Base-by-base conservation (phyloP, 176 grass and related monocot species). In the Elymus sibiricus region DNA sequence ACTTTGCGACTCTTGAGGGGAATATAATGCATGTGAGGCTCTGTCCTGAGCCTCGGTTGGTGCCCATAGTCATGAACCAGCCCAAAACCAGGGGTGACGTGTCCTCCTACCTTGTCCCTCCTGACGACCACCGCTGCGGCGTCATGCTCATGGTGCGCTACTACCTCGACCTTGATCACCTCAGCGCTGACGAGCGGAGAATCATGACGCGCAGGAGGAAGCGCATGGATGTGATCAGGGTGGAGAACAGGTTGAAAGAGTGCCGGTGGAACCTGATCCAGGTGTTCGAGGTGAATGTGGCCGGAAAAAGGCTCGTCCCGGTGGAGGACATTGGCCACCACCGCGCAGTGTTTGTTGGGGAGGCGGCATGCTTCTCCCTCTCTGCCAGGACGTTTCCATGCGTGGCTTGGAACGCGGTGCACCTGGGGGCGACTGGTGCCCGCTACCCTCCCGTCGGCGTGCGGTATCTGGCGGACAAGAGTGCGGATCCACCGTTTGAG, bases 1-100 rank as follows among this genome's bases (percentile, higher is more conserved):
- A 71, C 69, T 71, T 71, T 71, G 69, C 37, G 11, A 71, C 69
- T n/a, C 37, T 71, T 12, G 69, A 71, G 37, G 69, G 69, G 35
- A 71, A 42, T 37, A 42, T 71, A 42, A 71, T 71, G 69, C 69
- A 71, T 7, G 69, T 71, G 37, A 71, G 37, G 69, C 69, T 71
- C 39, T 37, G 69, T 6, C 67, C 35, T 11, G 67, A 70, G 67
- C 67, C 67, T 70, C 19, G 11, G 67, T 22, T 70, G 67, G 67
- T 70, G 35, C 67, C 67, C 2, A 0, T 70, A 7, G 67, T 70
- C 35, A 12, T 11, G 67, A 24, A 71, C 69, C 69, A 42, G 37
- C 37, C 2, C 37, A 6, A n/a, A 38, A 24, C 9, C 5, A 3
- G 29, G 9, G 10, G n/a, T 5, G n/a, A 71, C 0, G 12, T 3